Evolutionary conservation across 2,329 filamentous ascomycete species (phyloP).

Genomic region (Ceratocystis variospora): DNA sequence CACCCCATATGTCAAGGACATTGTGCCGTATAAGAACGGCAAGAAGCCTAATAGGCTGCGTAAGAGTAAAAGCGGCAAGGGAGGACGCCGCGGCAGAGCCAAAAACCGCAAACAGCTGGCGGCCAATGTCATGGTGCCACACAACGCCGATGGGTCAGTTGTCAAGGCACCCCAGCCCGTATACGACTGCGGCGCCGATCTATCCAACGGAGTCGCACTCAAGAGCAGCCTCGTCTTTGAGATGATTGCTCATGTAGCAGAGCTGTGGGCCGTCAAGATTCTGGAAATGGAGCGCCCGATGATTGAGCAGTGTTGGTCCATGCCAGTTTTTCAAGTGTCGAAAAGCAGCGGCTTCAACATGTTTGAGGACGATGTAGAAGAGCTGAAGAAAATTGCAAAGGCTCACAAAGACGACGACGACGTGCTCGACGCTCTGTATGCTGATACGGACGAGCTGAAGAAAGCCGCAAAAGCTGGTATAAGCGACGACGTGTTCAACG

Average conservation of each 20-base stretch:
- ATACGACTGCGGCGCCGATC: conserved; percentile 18
- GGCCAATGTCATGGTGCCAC: no score
- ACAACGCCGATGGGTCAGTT: neutral
- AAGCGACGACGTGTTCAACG: neutral
- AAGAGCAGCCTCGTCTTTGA: conserved; percentile 24
- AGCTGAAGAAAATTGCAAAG: no score
- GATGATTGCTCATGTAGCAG: conserved; percentile 23
- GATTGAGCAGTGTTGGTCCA: conserved; percentile 11
- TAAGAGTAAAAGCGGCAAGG: neutral
- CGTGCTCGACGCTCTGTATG: neutral
- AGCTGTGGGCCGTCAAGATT: conserved; percentile 23
- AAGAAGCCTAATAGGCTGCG: neutral
- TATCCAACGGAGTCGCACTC: conserved; percentile 21
- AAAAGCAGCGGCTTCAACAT: neutral
- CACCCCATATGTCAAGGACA: neutral
- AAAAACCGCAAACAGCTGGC: neutral
- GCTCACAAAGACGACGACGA: no score
- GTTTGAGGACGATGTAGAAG: neutral
- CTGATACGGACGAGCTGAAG: no score
- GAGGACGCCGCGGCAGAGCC: neutral
- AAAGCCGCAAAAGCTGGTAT: no score
- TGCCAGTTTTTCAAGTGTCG: neutral
- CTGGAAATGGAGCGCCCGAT: conserved; percentile 21
- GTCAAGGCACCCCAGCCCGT: neutral
- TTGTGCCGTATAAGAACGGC: neutral